These are phyloP conservation scores for Tripterygium wilfordii DNA, from an alignment of 177 flowering plant species.

Conservation along the genomic window DNA sequence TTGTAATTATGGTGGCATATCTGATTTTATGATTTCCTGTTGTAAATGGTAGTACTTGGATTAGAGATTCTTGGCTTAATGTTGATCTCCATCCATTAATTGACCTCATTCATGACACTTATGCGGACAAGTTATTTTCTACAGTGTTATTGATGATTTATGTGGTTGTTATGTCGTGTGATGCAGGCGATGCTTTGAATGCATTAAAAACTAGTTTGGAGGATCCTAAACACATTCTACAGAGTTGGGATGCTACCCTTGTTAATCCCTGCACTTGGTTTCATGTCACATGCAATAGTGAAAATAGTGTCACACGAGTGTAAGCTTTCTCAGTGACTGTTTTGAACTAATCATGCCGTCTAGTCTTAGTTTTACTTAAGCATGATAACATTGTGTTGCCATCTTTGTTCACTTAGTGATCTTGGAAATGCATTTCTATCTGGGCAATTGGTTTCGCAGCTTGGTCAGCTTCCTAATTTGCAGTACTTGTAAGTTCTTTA, in stretches of 20 bases:
- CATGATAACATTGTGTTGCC: not conserved
- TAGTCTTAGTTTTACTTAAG: not conserved
- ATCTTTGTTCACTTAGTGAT: conserved; percentile 30
- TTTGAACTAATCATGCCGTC: not conserved
- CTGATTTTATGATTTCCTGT: too few relatives aligned
- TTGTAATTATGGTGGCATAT: too few relatives aligned
- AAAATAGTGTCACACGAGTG: conserved; percentile 43
- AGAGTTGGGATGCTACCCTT: conserved; percentile 48
- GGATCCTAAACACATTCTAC: conserved; percentile 40
- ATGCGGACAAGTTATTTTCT: too few relatives aligned
- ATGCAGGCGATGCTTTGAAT: conserved; percentile 44
- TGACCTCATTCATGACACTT: too few relatives aligned
- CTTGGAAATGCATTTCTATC: conserved; percentile 57
- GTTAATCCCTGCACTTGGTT: conserved; percentile 49
- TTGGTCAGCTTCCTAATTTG: conserved; percentile 42
- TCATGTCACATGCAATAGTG: conserved; percentile 36
- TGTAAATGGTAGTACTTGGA: too few relatives aligned
- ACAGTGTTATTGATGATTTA: too few relatives aligned
- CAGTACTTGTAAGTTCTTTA: conserved; percentile 46
- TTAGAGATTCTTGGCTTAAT: too few relatives aligned
- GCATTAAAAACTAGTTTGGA: conserved; percentile 24
- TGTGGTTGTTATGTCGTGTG: not conserved
- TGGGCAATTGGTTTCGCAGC: conserved; percentile 50
- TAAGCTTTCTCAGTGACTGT: conserved; percentile 5
- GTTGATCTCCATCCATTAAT: too few relatives aligned